A percentile compares a stretch with the other conserved stretches of the same genome.
phyloP scores from a whole-genome alignment of 306 rosid species.

The Pachyrhizus erosus region DNA sequence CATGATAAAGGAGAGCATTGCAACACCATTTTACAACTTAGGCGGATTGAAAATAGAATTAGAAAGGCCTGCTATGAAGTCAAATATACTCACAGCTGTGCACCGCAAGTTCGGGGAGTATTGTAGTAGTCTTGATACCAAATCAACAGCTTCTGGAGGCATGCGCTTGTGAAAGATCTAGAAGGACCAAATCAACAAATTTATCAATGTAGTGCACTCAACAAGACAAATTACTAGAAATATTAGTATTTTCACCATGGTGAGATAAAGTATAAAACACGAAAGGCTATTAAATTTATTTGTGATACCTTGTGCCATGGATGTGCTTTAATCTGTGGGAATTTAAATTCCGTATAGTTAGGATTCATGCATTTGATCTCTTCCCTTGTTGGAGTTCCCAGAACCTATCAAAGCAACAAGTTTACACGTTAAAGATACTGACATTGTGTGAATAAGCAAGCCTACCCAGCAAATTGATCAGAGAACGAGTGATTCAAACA shows the following conservation, averaged over 20 bases:
- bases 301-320: slow-evolving; percentile 91
- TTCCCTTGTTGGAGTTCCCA: slow-evolving; percentile 95
- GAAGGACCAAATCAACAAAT: slow-evolving; percentile 26
- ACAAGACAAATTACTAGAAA: not conserved
- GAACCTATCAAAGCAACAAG: slow-evolving; percentile 55
- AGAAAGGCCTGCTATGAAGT: slow-evolving; percentile 21
- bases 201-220: not conserved
- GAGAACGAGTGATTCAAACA: slow-evolving; percentile 2
- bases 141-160: slow-evolving; percentile 97
- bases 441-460: slow-evolving; percentile 9
- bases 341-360: slow-evolving; percentile 88
- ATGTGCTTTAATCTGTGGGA: slow-evolving; percentile 94
- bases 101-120: slow-evolving; percentile 90
- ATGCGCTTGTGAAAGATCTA: slow-evolving; percentile 90
- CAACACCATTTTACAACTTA: not conserved
- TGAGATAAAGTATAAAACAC: not conserved
- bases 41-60: not conserved
- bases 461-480: slow-evolving; percentile 1
- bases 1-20: not conserved
- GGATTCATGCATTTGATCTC: slow-evolving; percentile 98
- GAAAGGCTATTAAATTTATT: not conserved
- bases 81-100: slow-evolving; percentile 67
- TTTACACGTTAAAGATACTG: not conserved
- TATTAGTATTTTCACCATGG: not conserved
- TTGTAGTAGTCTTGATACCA: slow-evolving; percentile 89